Evolutionary conservation across 2,329 filamentous ascomycete species (phyloP).

Genomic region (Akanthomyces muscarius): DNA sequence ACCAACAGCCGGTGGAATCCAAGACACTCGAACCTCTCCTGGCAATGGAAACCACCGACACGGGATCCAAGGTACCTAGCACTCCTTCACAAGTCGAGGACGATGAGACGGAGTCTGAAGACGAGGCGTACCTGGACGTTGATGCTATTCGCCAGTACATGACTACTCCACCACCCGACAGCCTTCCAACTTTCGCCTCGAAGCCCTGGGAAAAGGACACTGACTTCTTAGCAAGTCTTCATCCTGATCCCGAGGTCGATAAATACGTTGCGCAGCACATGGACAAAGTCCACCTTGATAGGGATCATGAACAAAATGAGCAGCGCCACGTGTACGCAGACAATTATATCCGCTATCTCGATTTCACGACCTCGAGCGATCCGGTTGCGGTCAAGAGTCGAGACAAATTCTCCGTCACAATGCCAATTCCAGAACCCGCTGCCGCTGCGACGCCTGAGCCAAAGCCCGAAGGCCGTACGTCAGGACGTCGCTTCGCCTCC

Average conservation of each 20-base stretch:
- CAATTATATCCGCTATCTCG: slow-evolving; percentile 50
- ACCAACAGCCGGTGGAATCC: not conserved
- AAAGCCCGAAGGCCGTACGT: slow-evolving; percentile 53
- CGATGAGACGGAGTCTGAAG: slow-evolving; percentile 53
- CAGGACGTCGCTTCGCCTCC: slow-evolving; percentile 58
- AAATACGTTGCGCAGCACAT: slow-evolving; percentile 46
- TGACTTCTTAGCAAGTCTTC: slow-evolving; percentile 40
- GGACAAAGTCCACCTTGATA: slow-evolving; percentile 36
- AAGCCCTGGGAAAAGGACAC: slow-evolving; percentile 47
- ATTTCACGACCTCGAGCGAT: slow-evolving; percentile 54
- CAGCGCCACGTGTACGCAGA: slow-evolving; percentile 40
- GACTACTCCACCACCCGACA: slow-evolving; percentile 52
- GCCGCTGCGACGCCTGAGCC: slow-evolving; percentile 46
- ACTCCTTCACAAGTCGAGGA: slow-evolving; percentile 48
- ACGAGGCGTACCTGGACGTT: slow-evolving; percentile 46
- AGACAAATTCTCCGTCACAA: slow-evolving; percentile 46
- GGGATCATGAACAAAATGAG: slow-evolving; percentile 36
- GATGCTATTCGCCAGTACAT: slow-evolving; percentile 49
- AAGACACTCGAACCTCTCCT: slow-evolving; percentile 13
- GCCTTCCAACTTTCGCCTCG: slow-evolving; percentile 45
- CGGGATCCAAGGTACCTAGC: slow-evolving; percentile 36
- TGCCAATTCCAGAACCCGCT: slow-evolving; percentile 32
- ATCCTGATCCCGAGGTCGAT: slow-evolving; percentile 38
- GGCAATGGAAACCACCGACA: slow-evolving; percentile 28
- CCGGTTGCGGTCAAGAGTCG: slow-evolving; percentile 52